Evolutionary conservation across 2,329 filamentous ascomycete species (phyloP).

Genomic region (Fusarium ambrosium): DNA sequence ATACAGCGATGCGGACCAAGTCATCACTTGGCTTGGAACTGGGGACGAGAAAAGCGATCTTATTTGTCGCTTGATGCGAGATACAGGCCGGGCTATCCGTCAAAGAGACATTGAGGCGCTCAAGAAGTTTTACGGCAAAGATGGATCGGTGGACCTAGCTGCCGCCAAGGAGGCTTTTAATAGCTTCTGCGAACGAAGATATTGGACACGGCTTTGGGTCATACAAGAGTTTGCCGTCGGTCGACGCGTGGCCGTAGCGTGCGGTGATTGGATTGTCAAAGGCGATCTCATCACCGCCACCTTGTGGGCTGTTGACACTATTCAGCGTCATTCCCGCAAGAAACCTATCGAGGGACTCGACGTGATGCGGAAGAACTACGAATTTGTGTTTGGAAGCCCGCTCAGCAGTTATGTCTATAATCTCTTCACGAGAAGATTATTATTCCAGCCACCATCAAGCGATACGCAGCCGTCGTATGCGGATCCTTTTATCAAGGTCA

Average conservation of each 20-base stretch:
- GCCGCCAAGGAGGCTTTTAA: slow-evolving; percentile 10
- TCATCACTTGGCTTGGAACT: slow-evolving; percentile 19
- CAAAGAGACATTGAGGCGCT: neutral
- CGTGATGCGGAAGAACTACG: neutral
- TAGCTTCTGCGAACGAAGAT: slow-evolving; percentile 9
- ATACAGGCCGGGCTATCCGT: neutral
- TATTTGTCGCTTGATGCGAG: slow-evolving; percentile 12
- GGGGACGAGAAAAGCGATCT: neutral
- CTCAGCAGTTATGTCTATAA: slow-evolving; percentile 23
- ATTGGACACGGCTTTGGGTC: slow-evolving; percentile 37
- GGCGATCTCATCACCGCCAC: neutral
- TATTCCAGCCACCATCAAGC: neutral
- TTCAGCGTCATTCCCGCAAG: neutral
- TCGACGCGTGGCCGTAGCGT: slow-evolving; percentile 15
- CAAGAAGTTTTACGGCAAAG: neutral
- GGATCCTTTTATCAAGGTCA: slow-evolving; percentile 14
- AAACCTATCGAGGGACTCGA: neutral
- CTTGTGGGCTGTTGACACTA: neutral
- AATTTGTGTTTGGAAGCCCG: neutral
- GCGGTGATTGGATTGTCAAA: slow-evolving; percentile 13
- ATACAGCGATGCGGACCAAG: slow-evolving; percentile 13
- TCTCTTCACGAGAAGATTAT: slow-evolving; percentile 12
- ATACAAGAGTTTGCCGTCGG: slow-evolving; percentile 29
- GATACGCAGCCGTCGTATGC: neutral
- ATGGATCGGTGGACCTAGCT: neutral